Evolutionary conservation across 768 basidiomycete species (phyloP), one percentile per base, ranked within the genome.

Genomic region (Tulasnella sp.): DNA sequence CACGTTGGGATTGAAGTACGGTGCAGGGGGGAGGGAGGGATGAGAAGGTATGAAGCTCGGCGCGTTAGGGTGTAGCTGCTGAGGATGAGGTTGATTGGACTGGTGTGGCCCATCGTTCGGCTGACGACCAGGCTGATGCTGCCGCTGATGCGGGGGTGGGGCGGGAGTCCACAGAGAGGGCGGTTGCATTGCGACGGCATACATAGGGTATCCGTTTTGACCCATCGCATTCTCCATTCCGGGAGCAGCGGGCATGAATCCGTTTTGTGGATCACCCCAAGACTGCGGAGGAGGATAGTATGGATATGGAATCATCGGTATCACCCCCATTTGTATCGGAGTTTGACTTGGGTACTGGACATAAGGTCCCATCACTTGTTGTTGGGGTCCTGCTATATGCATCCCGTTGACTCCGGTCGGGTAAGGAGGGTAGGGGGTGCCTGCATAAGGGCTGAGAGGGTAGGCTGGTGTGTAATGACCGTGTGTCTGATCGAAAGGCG

Each of bases 281-380:
- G 65, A 60, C 4, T 65, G 66, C 11, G 68, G 65, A 60, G 9
- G 67, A 11, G 66, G 49, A 31, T 70, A 68, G 43, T 70, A 72
- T 50, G 69, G 65, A 15, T 67, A 46, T 46, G 68, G 61, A 29
- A 67, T 38, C 34, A 38, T 38, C 7, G 27, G 27, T 48, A 48
- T 22, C 46, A 48, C 46, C 5, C 21, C 46, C 46, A 48, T 48
- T n/a, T 38, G 34, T 15, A 38, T 38, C 5, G 34, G 34, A 38
- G 34, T 5, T 38, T 66, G 54, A 66, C 68, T 3, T 62, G 45
- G 12, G 63, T 25, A 38, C 48, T 24, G 29, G 67, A 62, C 17
- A 69, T 66, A 27, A 38, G 34, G 34, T 15, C 34, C 34, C 34
- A 38, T 38, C 15, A 38, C 34, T 38, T 38, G 34, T 15, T 38